phyloP scores from a whole-genome alignment of 129 eudicot genomes.

The Gnaphalium uliginosum region DNA sequence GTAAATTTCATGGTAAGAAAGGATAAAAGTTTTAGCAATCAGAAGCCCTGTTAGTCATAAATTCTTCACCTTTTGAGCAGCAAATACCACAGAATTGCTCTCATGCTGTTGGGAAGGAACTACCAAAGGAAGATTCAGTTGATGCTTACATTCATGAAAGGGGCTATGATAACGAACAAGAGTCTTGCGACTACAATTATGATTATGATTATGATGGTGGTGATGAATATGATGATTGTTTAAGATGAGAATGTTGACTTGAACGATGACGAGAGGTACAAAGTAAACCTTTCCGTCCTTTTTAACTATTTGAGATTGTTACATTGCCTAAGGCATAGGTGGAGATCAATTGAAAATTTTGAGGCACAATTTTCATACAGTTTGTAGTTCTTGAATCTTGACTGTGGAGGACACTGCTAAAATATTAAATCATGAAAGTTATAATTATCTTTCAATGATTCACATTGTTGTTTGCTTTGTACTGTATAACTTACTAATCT shows the following conservation, averaged over 20 bases:
- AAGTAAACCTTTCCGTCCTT: constrained; percentile 1
- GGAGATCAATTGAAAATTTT: constrained; percentile 20
- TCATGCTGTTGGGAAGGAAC: background rate
- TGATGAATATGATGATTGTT: constrained; percentile 18
- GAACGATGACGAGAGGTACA: constrained; percentile 5
- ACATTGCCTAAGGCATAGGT: constrained; percentile 28
- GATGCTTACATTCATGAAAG: background rate
- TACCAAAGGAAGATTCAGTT: background rate
- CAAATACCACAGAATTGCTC: background rate
- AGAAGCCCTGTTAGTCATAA: constrained; percentile 1
- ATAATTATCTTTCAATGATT: background rate
- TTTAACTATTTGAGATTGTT: background rate
- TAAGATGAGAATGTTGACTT: background rate
- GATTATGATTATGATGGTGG: constrained; percentile 24
- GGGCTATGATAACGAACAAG: constrained; percentile 1
- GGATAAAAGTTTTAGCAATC: background rate
- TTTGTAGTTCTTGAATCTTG: constrained; percentile 6
- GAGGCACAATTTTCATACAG: background rate
- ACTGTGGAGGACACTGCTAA: constrained; percentile 1
- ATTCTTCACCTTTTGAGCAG: constrained; percentile 13
- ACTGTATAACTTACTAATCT: too few species aligned
- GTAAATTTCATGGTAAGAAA: background rate
- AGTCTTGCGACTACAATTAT: constrained; percentile 22
- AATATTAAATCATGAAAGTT: background rate
- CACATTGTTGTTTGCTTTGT: too few species aligned